Conservation (phyloP, 495 filamentous ascomycete genomes). For the Achaetomiella virescens region DNA sequence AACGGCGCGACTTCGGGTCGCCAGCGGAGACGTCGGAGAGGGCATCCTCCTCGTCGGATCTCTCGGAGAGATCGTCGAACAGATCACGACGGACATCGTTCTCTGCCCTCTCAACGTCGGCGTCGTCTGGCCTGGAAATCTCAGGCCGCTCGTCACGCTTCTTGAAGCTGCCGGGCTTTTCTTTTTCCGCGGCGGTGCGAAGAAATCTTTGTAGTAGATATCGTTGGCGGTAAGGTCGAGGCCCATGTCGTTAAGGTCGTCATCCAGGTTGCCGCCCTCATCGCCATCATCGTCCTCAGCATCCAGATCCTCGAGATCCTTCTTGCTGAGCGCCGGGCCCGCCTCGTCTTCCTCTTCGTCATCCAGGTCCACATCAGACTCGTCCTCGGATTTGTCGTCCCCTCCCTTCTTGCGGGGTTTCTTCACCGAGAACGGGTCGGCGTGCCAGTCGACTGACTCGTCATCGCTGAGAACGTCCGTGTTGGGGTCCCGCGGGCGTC, state of each 20-base stretch:
- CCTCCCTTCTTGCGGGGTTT: constrained; percentile 12
- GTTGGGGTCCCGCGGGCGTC: constrained; percentile 61
- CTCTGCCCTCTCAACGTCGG: constrained; percentile 79
- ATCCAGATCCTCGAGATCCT: constrained; percentile 22
- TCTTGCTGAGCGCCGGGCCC: constrained; percentile 13
- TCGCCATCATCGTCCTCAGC: constrained; percentile 60
- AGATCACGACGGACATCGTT: constrained; percentile 83
- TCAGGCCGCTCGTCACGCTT: constrained; percentile 20
- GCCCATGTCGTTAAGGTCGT: constrained; percentile 47
- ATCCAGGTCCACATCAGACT: constrained; percentile 15
- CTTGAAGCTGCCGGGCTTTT: constrained; percentile 35
- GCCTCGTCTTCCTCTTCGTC: constrained; percentile 41
- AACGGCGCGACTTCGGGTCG: constrained; percentile 53
- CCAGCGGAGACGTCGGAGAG: constrained; percentile 50
- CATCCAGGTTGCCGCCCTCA: constrained; percentile 35
- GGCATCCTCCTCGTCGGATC: constrained; percentile 48
- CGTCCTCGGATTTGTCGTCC: constrained; percentile 12
- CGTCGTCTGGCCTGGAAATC: constrained; percentile 38
- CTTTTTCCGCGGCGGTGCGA: constrained; percentile 74
- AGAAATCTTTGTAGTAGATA: constrained; percentile 84
- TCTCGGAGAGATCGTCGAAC: constrained; percentile 73
- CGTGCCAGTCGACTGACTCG: constrained; percentile 79
- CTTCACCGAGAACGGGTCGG: constrained; percentile 50
- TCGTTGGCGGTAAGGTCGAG: constrained; percentile 70
- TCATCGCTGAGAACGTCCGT: constrained; percentile 61